Evolutionary conservation across 371 early-diverging fungal species (phyloP).

Genomic region (Furculomyces boomerangus): DNA sequence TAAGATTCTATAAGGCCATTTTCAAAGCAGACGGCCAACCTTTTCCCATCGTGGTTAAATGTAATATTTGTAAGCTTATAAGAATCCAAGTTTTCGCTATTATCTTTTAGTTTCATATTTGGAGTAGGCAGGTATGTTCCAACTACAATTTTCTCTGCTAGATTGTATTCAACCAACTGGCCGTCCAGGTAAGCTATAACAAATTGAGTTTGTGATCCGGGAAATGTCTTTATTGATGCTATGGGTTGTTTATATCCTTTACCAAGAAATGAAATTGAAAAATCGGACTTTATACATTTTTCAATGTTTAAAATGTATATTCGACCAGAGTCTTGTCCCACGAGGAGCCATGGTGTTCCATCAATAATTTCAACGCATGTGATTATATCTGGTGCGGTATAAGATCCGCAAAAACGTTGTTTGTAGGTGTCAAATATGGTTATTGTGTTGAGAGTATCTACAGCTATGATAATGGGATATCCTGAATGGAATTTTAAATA

Average conservation of each 20-base stretch:
- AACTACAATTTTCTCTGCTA: constrained; percentile 10
- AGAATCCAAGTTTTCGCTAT: background rate
- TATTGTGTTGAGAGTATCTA: constrained; percentile 9
- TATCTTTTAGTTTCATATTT: background rate
- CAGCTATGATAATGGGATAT: constrained; percentile 8
- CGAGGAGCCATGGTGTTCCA: constrained; percentile 16
- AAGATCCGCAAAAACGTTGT: constrained; percentile 8
- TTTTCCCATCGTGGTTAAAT: constrained; percentile 15
- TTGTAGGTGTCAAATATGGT: constrained; percentile 15
- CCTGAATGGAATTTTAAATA: constrained; percentile 9
- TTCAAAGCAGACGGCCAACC: constrained; percentile 6
- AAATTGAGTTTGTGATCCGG: constrained; percentile 11
- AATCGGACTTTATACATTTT: constrained; percentile 16
- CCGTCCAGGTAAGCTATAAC: constrained; percentile 17
- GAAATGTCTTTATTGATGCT: constrained; percentile 10
- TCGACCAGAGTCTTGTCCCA: constrained; percentile 17
- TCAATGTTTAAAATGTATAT: constrained; percentile 19
- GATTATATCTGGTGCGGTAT: constrained; percentile 11
- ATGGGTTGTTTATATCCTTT: constrained; percentile 3
- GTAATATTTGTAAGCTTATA: constrained; percentile 5
- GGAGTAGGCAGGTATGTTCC: constrained; percentile 9
- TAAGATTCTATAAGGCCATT: constrained; percentile 8
- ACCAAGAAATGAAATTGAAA: constrained; percentile 10
- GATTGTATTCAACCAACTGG: constrained; percentile 11
- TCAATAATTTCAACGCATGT: constrained; percentile 9